Evolutionary conservation across 2,329 filamentous ascomycete species (phyloP), one percentile per base, ranked within the genome.

Genomic region (Cryphonectria radicalis): DNA sequence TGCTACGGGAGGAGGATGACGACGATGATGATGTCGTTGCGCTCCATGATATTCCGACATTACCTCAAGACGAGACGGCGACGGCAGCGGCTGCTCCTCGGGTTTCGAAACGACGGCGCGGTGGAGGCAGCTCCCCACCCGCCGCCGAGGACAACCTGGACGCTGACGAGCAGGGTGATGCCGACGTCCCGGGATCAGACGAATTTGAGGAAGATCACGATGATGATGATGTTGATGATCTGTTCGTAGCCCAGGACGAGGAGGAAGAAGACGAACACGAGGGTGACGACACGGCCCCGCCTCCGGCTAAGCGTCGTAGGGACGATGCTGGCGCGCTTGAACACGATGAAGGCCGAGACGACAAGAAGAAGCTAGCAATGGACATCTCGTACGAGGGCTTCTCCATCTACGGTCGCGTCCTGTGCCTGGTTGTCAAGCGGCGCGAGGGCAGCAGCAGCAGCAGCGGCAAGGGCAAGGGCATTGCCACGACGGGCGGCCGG

Each of bases 371-470:
- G 80, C 83, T 97, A 76, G 89, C 88, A 28, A 89, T 98, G 84
- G 91, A 92, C 73, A 96, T 95, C 37, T 91, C 90, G 19, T 99
- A 98, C 81, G 94, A 98, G 77, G 95, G 96, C 11, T 98, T 98
- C 82, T 93, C 92, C 76, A 98, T 99, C 78, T 97, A 97, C 82
- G 94, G 96, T 14, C 92, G 94, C 76, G 94, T 97, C 63, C 85
- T 99, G 37, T 98, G 95, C 81, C 86, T 99, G 71, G 92, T 99
- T 11, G 91, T 99, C 77, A 91, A 90, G 80, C 93, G 92, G 79
- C 90, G 92, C 70, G 80, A 78, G 68, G 74, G 78, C 69, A 73
- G 78, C 69, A 74, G 4, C 4, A 4, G 32, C 32, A 32, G 32
- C 32, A 32, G 78, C 70, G 77, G 75, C 66, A 76, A 75, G 65